These are phyloP conservation scores for Pythium biforme DNA, from an alignment of 352 stramenopile genomes.

Conservation along the genomic window DNA sequence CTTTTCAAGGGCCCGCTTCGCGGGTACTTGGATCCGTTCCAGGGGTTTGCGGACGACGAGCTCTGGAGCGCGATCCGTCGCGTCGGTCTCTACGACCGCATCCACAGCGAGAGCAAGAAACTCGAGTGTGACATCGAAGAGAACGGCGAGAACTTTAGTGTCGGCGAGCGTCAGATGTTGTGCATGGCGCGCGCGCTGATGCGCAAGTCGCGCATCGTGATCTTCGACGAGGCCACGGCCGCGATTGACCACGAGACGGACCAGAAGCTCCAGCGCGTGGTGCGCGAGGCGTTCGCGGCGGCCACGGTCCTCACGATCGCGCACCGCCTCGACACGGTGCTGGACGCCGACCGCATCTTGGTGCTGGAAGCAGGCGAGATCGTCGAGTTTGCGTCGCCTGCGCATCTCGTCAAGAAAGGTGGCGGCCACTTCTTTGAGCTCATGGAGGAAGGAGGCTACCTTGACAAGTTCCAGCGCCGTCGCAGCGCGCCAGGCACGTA, in stretches of 20 bases:
- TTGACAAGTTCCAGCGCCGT: conserved; percentile 21
- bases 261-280: conserved; percentile 55
- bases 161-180: conserved; percentile 36
- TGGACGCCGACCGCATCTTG: conserved; percentile 9
- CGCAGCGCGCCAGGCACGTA: neutral
- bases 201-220: conserved; percentile 55
- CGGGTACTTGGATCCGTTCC: conserved; percentile 91
- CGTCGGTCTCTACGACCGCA: conserved; percentile 56
- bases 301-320: conserved; percentile 94
- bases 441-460: conserved; percentile 38
- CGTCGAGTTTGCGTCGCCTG: conserved; percentile 81
- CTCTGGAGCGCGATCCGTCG: conserved; percentile 51
- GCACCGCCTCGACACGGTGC: conserved; percentile 4
- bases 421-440: conserved; percentile 45
- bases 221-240: conserved; percentile 75
- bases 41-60: conserved; percentile 65
- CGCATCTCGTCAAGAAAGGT: conserved; percentile 42
- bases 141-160: conserved; percentile 92
- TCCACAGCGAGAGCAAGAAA: conserved; percentile 21
- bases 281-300: conserved; percentile 79
- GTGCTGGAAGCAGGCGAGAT: conserved; percentile 67
- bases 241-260: conserved; percentile 80
- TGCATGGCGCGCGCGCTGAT: conserved; percentile 88
- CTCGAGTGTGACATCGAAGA: conserved; percentile 86
- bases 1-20: conserved; percentile 90